Evolutionary conservation across 306 rosid species (phyloP), one percentile per base, ranked within the genome.

Genomic region (Glycine tomentella): DNA sequence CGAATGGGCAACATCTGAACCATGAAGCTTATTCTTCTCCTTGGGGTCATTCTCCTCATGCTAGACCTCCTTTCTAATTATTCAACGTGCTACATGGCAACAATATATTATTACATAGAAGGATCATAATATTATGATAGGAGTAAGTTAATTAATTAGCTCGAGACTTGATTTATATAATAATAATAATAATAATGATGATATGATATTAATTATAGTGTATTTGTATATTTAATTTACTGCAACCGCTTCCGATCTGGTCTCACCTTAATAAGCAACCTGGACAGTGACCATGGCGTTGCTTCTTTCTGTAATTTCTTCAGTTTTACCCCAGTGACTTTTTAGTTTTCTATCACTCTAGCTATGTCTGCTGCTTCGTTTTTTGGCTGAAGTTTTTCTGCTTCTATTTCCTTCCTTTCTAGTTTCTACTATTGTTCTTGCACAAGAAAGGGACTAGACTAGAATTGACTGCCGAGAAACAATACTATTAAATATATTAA

Each of bases 11-110:
- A 8, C 97, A 91, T 69, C 34, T 90, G 90, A 90, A 80, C 53
- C 97, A 89, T 34, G 97, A 94, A 67, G 96, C 88, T 66, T 89
- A 83, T 73, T 88, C 84, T 75, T 87, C 84, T 73, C 56, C 88
- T 33, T 94, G 97, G 98, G 84, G 78, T 81, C 93, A 89, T 64
- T 92, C 86, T 45, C 90, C 84, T 46, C 91, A 85, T 57, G 90
- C 87, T 9, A 79, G 97, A 80, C 74, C 97, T 68, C 87, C 89
- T 2, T 92, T 8, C 51, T 46, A 9, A 9, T 9, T 46, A 46
- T 7, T 45, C 10, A 5, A 38, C 44, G 44, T 38, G 44, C 46
- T 42, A 45, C 69, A 42, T 6, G 46, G 46, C 46, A 42, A 42
- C 46, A 42, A 42, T 7, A 15, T 55, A 15, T 55, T 58, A 57